phyloP scores from a whole-genome alignment of 2,329 filamentous ascomycete species.

The Stagonosporopsis chrysanthemi region DNA sequence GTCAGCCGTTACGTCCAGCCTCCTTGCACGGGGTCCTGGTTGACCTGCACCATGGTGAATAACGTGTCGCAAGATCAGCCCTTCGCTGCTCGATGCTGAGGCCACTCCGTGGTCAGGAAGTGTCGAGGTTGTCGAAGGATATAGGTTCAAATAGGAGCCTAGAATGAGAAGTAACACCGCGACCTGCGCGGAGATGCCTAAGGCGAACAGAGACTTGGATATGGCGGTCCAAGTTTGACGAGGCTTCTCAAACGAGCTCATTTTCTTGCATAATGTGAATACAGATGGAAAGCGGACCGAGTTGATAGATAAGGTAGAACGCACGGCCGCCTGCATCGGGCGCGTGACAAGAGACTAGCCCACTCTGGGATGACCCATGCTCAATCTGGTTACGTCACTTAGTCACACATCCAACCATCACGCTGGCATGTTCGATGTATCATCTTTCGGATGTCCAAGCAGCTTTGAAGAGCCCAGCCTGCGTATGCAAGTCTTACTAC shows the following conservation, averaged over 20 bases:
- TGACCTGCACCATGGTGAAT: constrained; percentile 47
- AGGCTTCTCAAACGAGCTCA: constrained; percentile 23
- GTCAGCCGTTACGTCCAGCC: constrained; percentile 41
- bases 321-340: constrained; percentile 8
- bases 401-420: constrained; percentile 10
- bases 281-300: constrained; percentile 17
- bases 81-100: constrained; percentile 14
- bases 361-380: constrained; percentile 1
- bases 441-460: not conserved
- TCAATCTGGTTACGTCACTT: constrained; percentile 12
- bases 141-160: constrained; percentile 22
- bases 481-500: not conserved
- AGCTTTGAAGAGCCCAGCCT: not conserved
- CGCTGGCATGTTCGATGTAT: not conserved
- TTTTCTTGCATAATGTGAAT: constrained; percentile 29
- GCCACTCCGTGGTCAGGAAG: constrained; percentile 13
- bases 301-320: constrained; percentile 20
- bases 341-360: constrained; percentile 11
- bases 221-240: constrained; percentile 25
- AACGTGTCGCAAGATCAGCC: constrained; percentile 41
- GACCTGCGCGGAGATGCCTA: constrained; percentile 34
- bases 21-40: constrained; percentile 41
- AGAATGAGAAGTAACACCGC: constrained; percentile 28
- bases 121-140: constrained; percentile 16
- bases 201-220: constrained; percentile 22